These are phyloP conservation scores for Trebouxia sp. DNA, from an alignment of 139 green algal genomes.

Conservation along the genomic window DNA sequence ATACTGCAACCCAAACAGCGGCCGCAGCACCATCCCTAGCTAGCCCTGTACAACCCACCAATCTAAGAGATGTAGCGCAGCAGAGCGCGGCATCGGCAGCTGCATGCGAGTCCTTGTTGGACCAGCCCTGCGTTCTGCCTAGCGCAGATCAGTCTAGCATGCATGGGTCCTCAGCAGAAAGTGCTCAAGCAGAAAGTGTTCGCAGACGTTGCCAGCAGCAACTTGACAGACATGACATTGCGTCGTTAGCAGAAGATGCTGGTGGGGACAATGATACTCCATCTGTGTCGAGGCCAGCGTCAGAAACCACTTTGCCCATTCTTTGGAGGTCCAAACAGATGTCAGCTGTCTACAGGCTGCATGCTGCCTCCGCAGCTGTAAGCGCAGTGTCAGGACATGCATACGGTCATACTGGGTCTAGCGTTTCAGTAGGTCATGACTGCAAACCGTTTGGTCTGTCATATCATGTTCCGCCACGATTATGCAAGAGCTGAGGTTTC, in stretches of 20 bases:
- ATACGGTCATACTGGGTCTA: too few relatives aligned
- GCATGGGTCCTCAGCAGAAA: background rate
- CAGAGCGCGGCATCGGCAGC: background rate
- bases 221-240: too few relatives aligned
- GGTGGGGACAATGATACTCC: background rate
- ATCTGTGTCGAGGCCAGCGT: background rate
- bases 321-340: background rate
- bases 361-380: constrained; percentile 16
- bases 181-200: background rate
- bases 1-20: background rate
- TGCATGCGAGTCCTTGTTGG: background rate
- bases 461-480: constrained; percentile 6
- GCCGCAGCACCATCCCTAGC: background rate
- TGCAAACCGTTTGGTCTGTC: background rate
- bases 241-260: background rate
- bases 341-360: constrained; percentile 13
- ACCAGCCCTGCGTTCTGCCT: background rate
- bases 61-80: background rate
- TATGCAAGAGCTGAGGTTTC: background rate
- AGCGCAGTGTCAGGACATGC: background rate
- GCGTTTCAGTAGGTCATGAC: too few relatives aligned
- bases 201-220: background rate
- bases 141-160: background rate
- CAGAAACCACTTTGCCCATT: background rate
- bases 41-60: background rate